Conservation (phyloP, 805 yeast species). For the Metschnikowia cubensis region DNA sequence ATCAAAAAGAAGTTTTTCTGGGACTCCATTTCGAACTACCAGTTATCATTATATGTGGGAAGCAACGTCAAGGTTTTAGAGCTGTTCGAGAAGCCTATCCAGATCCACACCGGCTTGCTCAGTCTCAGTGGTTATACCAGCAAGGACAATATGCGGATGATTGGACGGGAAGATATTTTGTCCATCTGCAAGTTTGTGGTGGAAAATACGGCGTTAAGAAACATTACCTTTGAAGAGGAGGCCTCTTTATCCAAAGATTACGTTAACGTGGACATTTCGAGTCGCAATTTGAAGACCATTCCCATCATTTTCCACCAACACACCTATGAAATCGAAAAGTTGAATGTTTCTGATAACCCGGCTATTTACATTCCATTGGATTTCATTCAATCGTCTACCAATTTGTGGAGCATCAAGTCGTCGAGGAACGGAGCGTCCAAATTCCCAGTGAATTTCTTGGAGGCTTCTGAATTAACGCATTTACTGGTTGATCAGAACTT, state of each 20-base stretch:
- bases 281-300: constrained; percentile 73
- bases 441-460: constrained; percentile 71
- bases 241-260: constrained; percentile 61
- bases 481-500: constrained; percentile 78
- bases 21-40: constrained; percentile 66
- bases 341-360: constrained; percentile 85
- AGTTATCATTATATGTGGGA: constrained; percentile 71
- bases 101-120: constrained; percentile 69
- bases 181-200: constrained; percentile 78
- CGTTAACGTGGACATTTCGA: constrained; percentile 67
- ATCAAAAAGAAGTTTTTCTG: constrained; percentile 77
- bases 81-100: constrained; percentile 69
- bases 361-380: constrained; percentile 79
- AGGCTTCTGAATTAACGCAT: constrained; percentile 61
- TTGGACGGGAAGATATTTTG: constrained; percentile 82
- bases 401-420: constrained; percentile 62
- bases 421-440: constrained; percentile 67
- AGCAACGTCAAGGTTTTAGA: constrained; percentile 70
- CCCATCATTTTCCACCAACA: constrained; percentile 79
- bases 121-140: constrained; percentile 75
- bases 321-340: constrained; percentile 72
- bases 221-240: constrained; percentile 65
- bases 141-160: constrained; percentile 68
- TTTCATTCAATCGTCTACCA: constrained; percentile 78
- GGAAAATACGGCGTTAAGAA: constrained; percentile 57